Conservation (phyloP, 75 land plant genomes). For the Chamaecyparis obtusa region DNA sequence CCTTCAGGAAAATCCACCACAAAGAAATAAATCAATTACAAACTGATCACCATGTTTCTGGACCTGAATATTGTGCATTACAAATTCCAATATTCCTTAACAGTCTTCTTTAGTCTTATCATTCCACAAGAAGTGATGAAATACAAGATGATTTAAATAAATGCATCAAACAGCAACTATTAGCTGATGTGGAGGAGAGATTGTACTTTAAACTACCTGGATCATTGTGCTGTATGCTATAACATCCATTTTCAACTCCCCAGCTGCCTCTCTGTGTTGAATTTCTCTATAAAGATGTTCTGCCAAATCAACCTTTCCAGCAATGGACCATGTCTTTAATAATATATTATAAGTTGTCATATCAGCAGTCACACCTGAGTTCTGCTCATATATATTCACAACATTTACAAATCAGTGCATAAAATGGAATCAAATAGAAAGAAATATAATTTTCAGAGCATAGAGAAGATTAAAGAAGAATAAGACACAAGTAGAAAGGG, state of each 20-base stretch:
- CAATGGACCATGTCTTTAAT: conserved; percentile 68
- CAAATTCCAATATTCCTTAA: background rate
- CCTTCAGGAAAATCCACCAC: conserved; percentile 30
- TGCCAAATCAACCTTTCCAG: conserved; percentile 65
- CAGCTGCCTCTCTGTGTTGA: conserved; percentile 33
- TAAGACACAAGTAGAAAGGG: background rate
- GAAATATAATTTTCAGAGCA: background rate
- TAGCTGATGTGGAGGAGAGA: background rate
- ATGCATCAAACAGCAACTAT: background rate
- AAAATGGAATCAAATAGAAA: conserved; percentile 2
- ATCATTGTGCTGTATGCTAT: conserved; percentile 76
- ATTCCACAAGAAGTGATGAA: background rate
- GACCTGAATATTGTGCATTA: background rate
- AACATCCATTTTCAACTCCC: conserved; percentile 60
- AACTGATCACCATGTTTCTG: background rate
- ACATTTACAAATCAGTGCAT: background rate
- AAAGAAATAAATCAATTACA: conserved; percentile 12
- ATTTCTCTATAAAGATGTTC: conserved; percentile 53
- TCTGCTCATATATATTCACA: conserved; percentile 29
- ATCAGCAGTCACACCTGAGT: conserved; percentile 60
- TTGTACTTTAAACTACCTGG: conserved; percentile 40
- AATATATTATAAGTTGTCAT: conserved; percentile 78
- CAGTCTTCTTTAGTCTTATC: background rate
- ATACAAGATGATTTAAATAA: background rate
- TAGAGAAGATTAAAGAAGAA: background rate